Evolutionary conservation across 164 flowering plant genomes (phyloP).

Genomic region (Magnolia sinica): DNA sequence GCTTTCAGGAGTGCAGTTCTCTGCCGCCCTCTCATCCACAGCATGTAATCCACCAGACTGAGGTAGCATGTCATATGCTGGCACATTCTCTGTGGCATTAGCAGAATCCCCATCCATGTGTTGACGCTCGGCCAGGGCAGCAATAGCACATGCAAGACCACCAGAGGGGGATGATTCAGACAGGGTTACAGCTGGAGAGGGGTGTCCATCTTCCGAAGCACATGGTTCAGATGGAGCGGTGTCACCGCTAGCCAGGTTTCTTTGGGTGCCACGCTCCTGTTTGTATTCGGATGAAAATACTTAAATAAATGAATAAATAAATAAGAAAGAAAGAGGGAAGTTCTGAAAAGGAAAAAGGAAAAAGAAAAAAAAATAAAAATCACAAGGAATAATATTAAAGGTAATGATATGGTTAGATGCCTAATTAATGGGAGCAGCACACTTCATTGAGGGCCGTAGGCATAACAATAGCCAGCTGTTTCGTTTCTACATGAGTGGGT

Average conservation of each 20-base stretch:
- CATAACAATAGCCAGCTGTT: not conserved
- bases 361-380: not conserved
- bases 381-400: not conserved
- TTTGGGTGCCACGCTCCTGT: conserved; percentile 55
- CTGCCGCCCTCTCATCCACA: conserved; percentile 25
- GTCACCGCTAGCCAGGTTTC: conserved; percentile 23
- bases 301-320: not conserved
- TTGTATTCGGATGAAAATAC: not conserved
- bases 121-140: conserved; percentile 89
- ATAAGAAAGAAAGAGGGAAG: not conserved
- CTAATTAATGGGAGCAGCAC: not conserved
- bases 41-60: conserved; percentile 24
- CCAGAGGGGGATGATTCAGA: conserved; percentile 74
- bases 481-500: not conserved
- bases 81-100: conserved; percentile 15
- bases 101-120: conserved; percentile 41
- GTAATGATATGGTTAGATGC: not conserved
- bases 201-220: conserved; percentile 24
- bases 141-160: conserved; percentile 92
- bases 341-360: not conserved
- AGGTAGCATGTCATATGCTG: conserved; percentile 31
- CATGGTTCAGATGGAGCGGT: conserved; percentile 32
- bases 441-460: too few species aligned
- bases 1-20: conserved; percentile 29
- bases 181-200: conserved; percentile 28